Conservation (phyloP, 345 rosid species). For the Garcia nutans region DNA sequence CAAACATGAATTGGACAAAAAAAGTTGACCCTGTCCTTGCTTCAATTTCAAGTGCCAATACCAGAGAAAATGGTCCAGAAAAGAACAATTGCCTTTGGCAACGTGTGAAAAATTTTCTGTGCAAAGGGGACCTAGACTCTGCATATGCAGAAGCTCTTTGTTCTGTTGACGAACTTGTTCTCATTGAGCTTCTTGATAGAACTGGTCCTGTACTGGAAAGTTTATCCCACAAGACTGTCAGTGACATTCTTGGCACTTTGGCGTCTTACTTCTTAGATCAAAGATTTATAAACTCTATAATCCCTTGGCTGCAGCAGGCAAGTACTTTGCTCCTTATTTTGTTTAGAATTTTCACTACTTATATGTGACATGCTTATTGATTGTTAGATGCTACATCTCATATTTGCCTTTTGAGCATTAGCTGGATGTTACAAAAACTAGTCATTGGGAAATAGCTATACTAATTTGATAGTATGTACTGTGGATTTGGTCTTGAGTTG, state of each 20-base stretch:
- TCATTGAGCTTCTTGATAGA: conserved; percentile 77
- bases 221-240: conserved; percentile 57
- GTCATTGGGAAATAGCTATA: background rate
- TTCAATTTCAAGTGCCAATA: conserved; percentile 31
- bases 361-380: background rate
- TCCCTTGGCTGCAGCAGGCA: conserved; percentile 95
- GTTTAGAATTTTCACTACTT: conserved; percentile 5
- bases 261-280: conserved; percentile 62
- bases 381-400: background rate
- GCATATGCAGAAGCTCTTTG: conserved; percentile 76
- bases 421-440: background rate
- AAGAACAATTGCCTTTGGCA: conserved; percentile 49
- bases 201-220: conserved; percentile 83
- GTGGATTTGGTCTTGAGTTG: background rate
- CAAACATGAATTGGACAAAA: conserved; percentile 33
- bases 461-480: background rate
- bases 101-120: conserved; percentile 49
- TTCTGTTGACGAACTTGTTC: conserved; percentile 60
- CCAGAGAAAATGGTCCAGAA: conserved; percentile 37
- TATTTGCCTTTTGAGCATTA: background rate
- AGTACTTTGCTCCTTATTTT: conserved; percentile 28
- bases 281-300: conserved; percentile 55
- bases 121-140: conserved; percentile 73
- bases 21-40: conserved; percentile 39
- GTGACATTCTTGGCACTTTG: conserved; percentile 63